These are phyloP conservation scores for Penicillium chermesinum DNA, from an alignment of 495 filamentous ascomycete genomes.

Conservation along the genomic window DNA sequence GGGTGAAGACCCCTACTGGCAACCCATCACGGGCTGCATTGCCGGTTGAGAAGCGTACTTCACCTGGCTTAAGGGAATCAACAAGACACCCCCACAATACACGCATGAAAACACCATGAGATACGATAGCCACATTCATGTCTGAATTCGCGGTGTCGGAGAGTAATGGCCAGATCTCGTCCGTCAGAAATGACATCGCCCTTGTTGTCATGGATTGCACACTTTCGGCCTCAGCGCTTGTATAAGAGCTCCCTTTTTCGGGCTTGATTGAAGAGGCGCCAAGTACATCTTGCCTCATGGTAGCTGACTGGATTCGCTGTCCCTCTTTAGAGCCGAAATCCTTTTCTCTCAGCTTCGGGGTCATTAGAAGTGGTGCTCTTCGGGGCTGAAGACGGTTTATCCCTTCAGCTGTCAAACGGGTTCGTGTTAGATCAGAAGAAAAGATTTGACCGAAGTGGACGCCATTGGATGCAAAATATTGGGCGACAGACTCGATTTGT, in stretches of 20 bases:
- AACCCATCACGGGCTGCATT: conserved; percentile 5
- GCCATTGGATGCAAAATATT: conserved; percentile 24
- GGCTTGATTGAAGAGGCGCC: background rate
- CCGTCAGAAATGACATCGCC: conserved; percentile 56
- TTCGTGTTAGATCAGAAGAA: conserved; percentile 73
- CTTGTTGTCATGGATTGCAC: conserved; percentile 56
- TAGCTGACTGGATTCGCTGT: background rate
- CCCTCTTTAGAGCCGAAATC: conserved; percentile 27
- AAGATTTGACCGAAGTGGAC: conserved; percentile 59
- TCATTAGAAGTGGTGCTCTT: conserved; percentile 9
- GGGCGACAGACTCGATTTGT: conserved; percentile 61
- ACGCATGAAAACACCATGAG: conserved; percentile 75
- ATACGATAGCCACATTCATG: conserved; percentile 58
- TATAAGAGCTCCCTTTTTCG: background rate
- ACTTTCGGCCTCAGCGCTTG: conserved; percentile 34
- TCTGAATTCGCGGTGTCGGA: conserved; percentile 20
- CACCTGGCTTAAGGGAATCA: conserved; percentile 42
- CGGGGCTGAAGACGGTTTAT: conserved; percentile 15
- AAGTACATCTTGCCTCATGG: background rate
- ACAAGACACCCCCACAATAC: conserved; percentile 61
- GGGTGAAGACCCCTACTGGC: conserved; percentile 14
- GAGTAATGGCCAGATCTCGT: conserved; percentile 54
- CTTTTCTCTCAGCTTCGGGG: conserved; percentile 22
- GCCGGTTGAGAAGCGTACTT: conserved; percentile 18
- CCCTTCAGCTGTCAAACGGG: conserved; percentile 53